phyloP scores from a whole-genome alignment of 2,329 filamentous ascomycete genomes.

The Botrytis deweyae region DNA sequence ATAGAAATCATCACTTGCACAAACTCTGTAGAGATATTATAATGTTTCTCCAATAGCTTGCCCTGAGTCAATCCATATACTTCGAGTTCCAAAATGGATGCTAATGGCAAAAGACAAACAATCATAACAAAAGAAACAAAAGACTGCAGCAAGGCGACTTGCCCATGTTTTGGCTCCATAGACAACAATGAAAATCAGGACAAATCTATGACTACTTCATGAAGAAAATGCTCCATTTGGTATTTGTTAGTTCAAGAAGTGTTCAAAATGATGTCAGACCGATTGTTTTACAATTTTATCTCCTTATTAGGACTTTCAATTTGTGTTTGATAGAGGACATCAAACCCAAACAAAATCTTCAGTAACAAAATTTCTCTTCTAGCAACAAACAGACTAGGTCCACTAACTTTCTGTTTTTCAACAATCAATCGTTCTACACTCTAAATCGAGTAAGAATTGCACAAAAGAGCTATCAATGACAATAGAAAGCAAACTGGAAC shows the following conservation, averaged over 20 bases:
- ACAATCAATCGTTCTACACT: neutral
- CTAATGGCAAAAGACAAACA: neutral
- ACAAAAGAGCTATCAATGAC: neutral
- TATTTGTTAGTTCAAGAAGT: neutral
- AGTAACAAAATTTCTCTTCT: neutral
- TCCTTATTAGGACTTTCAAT: neutral
- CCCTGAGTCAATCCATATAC: neutral
- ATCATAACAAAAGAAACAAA: neutral
- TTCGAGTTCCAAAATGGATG: neutral
- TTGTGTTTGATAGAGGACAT: neutral
- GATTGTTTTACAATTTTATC: neutral
- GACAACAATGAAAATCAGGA: neutral
- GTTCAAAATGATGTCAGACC: neutral
- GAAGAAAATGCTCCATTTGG: neutral
- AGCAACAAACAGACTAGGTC: neutral
- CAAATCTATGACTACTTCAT: neutral
- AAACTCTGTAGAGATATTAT: neutral
- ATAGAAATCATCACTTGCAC: rapidly evolving
- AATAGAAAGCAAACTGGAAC: neutral
- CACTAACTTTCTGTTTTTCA: neutral
- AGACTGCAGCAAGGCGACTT: neutral
- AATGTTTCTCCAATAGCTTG: neutral
- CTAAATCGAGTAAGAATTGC: neutral
- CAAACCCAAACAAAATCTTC: neutral
- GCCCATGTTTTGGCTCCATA: neutral